A percentile compares a stretch with the other conserved stretches of the same genome.
These are phyloP conservation scores for Claviceps pusilla DNA, from an alignment of 2,329 filamentous ascomycete species.

Conservation along the genomic window DNA sequence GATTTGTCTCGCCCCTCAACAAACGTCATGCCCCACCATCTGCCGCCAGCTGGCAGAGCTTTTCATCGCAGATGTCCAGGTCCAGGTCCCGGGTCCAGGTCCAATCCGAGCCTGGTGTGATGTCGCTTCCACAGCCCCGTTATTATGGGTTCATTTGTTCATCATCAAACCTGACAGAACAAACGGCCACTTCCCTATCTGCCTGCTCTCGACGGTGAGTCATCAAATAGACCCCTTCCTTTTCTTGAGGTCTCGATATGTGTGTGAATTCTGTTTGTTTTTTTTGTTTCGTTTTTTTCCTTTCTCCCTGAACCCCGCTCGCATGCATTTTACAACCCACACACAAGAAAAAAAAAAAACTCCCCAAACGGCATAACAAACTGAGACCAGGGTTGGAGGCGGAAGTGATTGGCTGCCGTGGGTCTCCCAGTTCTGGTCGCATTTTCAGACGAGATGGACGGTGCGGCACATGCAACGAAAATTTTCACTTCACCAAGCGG, in stretches of 20 bases:
- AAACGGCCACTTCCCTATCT: not conserved
- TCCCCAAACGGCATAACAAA: too few relatives aligned
- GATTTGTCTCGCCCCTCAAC: slow-evolving; percentile 7
- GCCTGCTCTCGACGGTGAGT: not conserved
- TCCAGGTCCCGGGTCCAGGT: not conserved
- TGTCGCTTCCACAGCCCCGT: not conserved
- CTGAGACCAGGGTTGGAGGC: too few relatives aligned
- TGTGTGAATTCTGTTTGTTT: too few relatives aligned
- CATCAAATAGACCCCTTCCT: not conserved
- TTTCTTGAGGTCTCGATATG: not conserved
- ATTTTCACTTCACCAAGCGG: too few relatives aligned
- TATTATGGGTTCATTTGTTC: not conserved
- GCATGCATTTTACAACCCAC: not conserved
- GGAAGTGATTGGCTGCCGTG: not conserved
- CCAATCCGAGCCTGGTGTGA: not conserved
- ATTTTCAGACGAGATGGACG: not conserved
- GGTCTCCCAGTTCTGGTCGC: not conserved
- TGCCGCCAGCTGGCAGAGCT: not conserved
- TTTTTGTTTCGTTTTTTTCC: not conserved
- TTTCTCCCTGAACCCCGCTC: too few relatives aligned
- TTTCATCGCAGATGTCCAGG: not conserved
- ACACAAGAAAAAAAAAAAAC: not conserved
- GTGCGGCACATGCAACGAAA: too few relatives aligned
- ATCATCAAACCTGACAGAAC: not conserved
- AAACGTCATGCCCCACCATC: slow-evolving; percentile 18